A percentile compares a stretch with the other conserved stretches of the same genome.
Evolutionary conservation across 2,329 filamentous ascomycete genomes (phyloP).

Genomic region (Tolypocladium pustulatum): DNA sequence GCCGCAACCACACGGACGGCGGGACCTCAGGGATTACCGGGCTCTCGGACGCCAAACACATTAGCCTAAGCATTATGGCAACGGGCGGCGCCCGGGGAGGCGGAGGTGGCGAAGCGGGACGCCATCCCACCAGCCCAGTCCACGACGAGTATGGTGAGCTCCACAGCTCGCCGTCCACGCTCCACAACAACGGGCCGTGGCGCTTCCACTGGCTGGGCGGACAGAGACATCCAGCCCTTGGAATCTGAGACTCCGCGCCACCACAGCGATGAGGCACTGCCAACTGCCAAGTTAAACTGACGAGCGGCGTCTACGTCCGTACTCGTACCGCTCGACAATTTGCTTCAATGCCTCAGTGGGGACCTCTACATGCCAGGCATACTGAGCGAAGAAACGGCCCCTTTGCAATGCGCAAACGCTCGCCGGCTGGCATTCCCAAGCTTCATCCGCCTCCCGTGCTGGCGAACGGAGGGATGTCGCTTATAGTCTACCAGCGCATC

Average conservation of each 20-base stretch:
- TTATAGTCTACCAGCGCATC: background rate
- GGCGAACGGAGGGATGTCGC: background rate
- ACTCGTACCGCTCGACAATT: background rate
- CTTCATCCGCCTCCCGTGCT: background rate
- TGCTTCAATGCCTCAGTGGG: background rate
- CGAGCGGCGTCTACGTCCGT: background rate
- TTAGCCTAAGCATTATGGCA: background rate
- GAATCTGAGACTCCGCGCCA: background rate
- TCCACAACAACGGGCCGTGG: background rate
- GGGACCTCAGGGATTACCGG: slow-evolving; percentile 1
- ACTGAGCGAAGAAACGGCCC: background rate
- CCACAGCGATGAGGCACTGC: background rate
- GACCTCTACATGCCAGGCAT: background rate
- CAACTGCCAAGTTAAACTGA: background rate
- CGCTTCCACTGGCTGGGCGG: background rate
- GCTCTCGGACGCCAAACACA: slow-evolving; percentile 1
- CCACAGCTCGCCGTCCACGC: background rate
- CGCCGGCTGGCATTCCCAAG: background rate
- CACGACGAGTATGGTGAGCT: background rate
- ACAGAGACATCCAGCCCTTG: background rate
- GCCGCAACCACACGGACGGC: background rate
- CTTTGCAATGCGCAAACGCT: background rate
- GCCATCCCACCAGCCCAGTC: background rate
- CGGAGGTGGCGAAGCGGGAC: background rate
- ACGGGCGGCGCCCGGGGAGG: background rate